Percentiles rank a stretch among this genome's conserved stretches.
Conservation (phyloP, 2,329 filamentous ascomycete genomes). For the Amylocarpus encephaloides region DNA sequence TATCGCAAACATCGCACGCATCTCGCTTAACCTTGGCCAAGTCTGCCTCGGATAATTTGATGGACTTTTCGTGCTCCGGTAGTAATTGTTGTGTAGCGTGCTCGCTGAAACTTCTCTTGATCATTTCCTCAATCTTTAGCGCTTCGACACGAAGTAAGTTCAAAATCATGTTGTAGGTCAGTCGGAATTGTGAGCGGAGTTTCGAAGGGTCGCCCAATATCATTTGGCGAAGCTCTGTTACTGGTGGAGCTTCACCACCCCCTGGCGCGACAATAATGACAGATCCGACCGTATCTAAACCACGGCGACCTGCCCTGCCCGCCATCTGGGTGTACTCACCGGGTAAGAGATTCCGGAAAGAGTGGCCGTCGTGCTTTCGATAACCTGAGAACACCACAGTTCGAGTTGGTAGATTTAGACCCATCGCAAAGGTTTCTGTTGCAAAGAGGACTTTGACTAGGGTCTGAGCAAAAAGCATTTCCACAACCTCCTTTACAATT, state of each 20-base stretch:
- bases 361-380: conserved; percentile 89
- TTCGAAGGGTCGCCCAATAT: conserved; percentile 95
- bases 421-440: conserved; percentile 98
- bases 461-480: conserved; percentile 91
- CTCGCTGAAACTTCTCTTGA: conserved; percentile 98
- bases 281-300: conserved; percentile 84
- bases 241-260: conserved; percentile 81
- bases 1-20: conserved; percentile 73
- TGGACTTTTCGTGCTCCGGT: conserved; percentile 91
- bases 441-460: conserved; percentile 96
- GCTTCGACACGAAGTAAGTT: conserved; percentile 93
- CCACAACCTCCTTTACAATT: conserved; percentile 96
- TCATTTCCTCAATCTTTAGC: conserved; percentile 99
- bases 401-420: conserved; percentile 86
- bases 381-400: conserved; percentile 98
- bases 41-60: conserved; percentile 86
- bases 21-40: conserved; percentile 85
- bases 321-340: conserved; percentile 99
- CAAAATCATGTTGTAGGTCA: conserved; percentile 99
- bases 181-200: conserved; percentile 86
- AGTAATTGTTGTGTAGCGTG: conserved; percentile 92
- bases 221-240: conserved; percentile 79
- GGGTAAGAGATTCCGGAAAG: conserved; percentile 83
- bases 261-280: conserved; percentile 86
- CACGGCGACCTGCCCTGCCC: conserved; percentile 85